These are phyloP conservation scores for Gynostemma pentaphyllum DNA, from an alignment of 306 rosid genomes.

Conservation along the genomic window DNA sequence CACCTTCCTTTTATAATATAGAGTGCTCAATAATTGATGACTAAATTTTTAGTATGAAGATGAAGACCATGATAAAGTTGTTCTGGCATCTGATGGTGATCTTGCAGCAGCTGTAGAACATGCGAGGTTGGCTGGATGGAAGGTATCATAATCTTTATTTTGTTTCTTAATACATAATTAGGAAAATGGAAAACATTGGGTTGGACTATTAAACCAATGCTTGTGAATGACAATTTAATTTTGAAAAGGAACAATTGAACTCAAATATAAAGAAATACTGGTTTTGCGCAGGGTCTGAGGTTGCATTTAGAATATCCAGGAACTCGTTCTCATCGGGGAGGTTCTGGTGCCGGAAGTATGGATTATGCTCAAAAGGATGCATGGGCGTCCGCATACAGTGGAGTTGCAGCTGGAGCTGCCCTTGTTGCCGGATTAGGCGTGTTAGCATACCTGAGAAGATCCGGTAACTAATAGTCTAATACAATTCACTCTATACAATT, in stretches of 20 bases:
- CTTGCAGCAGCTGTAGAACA: conserved; percentile 87
- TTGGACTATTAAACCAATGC: too few relatives aligned
- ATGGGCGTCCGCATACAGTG: conserved; percentile 49
- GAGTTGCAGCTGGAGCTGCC: conserved; percentile 67
- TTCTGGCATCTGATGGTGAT: conserved; percentile 80
- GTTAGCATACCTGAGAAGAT: conserved; percentile 40
- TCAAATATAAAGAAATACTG: neutral
- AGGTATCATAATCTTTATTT: conserved; percentile 34
- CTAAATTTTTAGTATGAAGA: conserved; percentile 67
- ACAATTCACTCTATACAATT: neutral
- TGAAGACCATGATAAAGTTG: conserved; percentile 78
- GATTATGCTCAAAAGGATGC: conserved; percentile 41
- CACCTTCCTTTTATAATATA: neutral
- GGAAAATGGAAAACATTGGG: neutral
- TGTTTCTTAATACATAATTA: neutral
- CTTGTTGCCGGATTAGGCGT: conserved; percentile 55
- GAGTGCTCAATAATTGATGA: neutral
- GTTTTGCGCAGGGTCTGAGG: conserved; percentile 58
- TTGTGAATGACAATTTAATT: neutral
- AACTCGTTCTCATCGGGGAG: conserved; percentile 16
- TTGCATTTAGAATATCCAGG: conserved; percentile 81
- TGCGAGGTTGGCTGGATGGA: conserved; percentile 73
- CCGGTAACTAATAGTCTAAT: conserved; percentile 17
- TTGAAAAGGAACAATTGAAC: neutral
- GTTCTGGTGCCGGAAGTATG: conserved; percentile 18